Evolutionary conservation across 257 asterid genomes (phyloP).

Genomic region (Ophiorrhiza pumila): DNA sequence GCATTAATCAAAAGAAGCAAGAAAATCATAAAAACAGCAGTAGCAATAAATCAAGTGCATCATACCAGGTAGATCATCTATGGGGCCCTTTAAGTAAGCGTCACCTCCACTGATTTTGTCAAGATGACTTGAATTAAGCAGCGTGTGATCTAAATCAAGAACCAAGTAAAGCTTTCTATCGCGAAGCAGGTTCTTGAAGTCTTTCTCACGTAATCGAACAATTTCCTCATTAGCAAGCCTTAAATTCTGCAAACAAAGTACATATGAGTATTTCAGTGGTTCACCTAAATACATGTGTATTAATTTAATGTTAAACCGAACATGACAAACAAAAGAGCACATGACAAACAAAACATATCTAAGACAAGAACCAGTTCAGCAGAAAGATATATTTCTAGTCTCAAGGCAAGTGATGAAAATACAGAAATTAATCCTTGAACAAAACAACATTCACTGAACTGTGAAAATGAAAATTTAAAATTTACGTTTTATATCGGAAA

Average conservation of each 20-base stretch:
- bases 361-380: neutral
- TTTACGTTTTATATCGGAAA: neutral
- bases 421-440: neutral
- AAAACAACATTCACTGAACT: neutral
- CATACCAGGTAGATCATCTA: constrained; percentile 63
- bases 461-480: neutral
- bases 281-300: neutral
- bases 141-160: constrained; percentile 90
- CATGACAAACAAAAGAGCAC: neutral
- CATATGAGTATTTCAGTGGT: neutral
- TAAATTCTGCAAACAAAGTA: constrained; percentile 49
- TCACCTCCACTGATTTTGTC: constrained; percentile 56
- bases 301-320: no score
- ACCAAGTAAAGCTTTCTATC: constrained; percentile 63
- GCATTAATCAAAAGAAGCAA: neutral
- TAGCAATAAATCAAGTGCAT: constrained; percentile 5
- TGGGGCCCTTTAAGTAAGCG: constrained; percentile 42
- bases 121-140: constrained; percentile 67
- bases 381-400: neutral
- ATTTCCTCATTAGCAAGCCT: constrained; percentile 69
- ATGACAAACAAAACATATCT: neutral
- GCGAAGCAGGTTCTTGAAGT: constrained; percentile 52
- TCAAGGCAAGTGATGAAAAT: neutral
- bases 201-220: constrained; percentile 65
- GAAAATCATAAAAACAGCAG: neutral